A percentile compares a stretch with the other conserved stretches of the same genome.
These are phyloP conservation scores for Tetrapyrgos nigripes DNA, from an alignment of 1,284 basidiomycete genomes.

Conservation along the genomic window DNA sequence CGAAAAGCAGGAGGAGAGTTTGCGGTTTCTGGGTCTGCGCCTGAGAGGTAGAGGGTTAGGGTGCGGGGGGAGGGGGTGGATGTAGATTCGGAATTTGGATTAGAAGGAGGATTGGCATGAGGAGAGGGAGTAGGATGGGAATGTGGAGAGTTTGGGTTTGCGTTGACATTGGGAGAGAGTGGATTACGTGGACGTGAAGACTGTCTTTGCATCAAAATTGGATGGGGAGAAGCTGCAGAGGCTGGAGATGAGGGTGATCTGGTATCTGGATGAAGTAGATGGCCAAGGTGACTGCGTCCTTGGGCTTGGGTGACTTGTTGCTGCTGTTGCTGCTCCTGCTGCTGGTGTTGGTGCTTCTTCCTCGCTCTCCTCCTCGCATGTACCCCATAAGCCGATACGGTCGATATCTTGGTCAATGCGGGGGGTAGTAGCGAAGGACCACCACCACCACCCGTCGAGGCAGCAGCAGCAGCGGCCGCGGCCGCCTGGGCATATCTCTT, in stretches of 20 bases:
- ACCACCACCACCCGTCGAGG: not conserved
- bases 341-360: not conserved
- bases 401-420: slow-evolving; percentile 22
- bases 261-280: not conserved
- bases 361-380: slow-evolving; percentile 1
- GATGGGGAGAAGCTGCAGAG: not conserved
- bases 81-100: not conserved
- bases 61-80: slow-evolving; percentile 41
- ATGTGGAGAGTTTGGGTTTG: too few relatives aligned
- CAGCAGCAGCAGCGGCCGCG: slow-evolving; percentile 20
- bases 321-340: not conserved
- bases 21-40: slow-evolving; percentile 65
- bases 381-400: slow-evolving; percentile 22
- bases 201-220: slow-evolving; percentile 1
- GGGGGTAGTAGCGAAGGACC: slow-evolving; percentile 23
- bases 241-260: not conserved
- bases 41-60: slow-evolving; percentile 59
- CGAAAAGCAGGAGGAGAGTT: slow-evolving; percentile 69
- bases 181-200: not conserved
- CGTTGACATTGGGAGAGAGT: too few relatives aligned
- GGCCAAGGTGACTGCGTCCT: not conserved
- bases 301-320: not conserved
- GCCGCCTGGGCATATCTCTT: slow-evolving; percentile 40
- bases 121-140: not conserved
- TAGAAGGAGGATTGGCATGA: not conserved